Percentiles rank a stretch among this genome's conserved stretches.
Evolutionary conservation across 2,329 filamentous ascomycete species (phyloP).

Genomic region (Camptophora hylomeconis): DNA sequence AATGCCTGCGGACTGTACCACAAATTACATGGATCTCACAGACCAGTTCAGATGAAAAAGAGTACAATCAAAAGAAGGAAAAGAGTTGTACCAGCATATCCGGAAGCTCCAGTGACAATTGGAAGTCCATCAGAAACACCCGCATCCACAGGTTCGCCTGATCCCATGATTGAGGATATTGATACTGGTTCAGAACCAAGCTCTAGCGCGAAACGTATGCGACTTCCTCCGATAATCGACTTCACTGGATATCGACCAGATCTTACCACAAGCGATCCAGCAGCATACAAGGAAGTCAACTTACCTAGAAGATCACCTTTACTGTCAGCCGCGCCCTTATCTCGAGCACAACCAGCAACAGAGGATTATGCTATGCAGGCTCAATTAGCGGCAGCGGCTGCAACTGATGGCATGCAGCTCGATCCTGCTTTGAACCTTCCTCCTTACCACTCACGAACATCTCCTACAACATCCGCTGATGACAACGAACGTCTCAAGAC

Average conservation of each 20-base stretch:
- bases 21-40: constrained; percentile 86
- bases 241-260: constrained; percentile 34
- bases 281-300: constrained; percentile 23
- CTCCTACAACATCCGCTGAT: constrained; percentile 10
- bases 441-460: constrained; percentile 10
- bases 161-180: constrained; percentile 2
- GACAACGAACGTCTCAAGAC: constrained; percentile 5
- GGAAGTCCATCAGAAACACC: constrained; percentile 21
- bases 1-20: constrained; percentile 96
- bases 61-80: constrained; percentile 92
- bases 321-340: not conserved
- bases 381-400: constrained; percentile 16
- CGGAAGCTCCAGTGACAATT: constrained; percentile 23
- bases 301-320: constrained; percentile 12
- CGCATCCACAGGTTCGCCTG: constrained; percentile 2
- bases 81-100: constrained; percentile 71
- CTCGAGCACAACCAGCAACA: constrained; percentile 3
- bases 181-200: constrained; percentile 6
- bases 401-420: constrained; percentile 21
- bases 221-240: constrained; percentile 33
- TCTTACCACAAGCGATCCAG: constrained; percentile 21
- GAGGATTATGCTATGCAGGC: constrained; percentile 11
- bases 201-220: constrained; percentile 16
- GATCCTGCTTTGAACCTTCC: constrained; percentile 20
- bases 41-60: constrained; percentile 98